These are phyloP conservation scores for Triadica sebifera DNA, from an alignment of 345 rosid species.

Conservation along the genomic window DNA sequence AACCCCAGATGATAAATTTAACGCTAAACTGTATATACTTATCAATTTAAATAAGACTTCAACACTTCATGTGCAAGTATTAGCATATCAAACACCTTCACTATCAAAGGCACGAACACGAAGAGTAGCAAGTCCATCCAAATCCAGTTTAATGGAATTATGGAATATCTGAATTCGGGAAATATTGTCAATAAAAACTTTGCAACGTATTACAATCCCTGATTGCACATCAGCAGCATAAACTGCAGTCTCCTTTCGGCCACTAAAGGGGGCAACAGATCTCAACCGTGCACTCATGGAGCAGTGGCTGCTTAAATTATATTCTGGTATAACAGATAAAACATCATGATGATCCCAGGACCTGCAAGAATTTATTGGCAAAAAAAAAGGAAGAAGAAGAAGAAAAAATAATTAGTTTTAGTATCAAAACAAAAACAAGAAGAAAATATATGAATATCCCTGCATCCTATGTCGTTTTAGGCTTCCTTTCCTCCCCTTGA, in stretches of 20 bases:
- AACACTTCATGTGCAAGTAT: neutral
- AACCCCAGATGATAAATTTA: neutral
- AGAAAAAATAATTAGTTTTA: neutral
- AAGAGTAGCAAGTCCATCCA: slow-evolving; percentile 93
- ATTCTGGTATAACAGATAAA: slow-evolving; percentile 78
- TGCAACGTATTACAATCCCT: slow-evolving; percentile 91
- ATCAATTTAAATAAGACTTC: neutral
- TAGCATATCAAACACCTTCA: slow-evolving; percentile 50
- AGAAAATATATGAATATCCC: neutral
- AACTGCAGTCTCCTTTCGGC: slow-evolving; percentile 88
- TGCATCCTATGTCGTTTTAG: neutral
- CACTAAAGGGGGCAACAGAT: slow-evolving; percentile 69
- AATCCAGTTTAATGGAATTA: slow-evolving; percentile 83
- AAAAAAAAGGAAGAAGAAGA: neutral
- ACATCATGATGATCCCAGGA: slow-evolving; percentile 97
- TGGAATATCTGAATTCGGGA: slow-evolving; percentile 92
- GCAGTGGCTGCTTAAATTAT: slow-evolving; percentile 70
- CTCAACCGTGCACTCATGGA: slow-evolving; percentile 78
- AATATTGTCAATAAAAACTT: slow-evolving; percentile 85
- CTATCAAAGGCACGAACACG: slow-evolving; percentile 84
- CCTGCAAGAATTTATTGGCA: slow-evolving; percentile 42
- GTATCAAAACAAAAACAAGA: neutral
- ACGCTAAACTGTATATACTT: neutral
- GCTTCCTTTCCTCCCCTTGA: neutral
- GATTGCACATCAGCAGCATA: slow-evolving; percentile 78